Percentiles rank a stretch among this genome's conserved stretches.
These are phyloP conservation scores for Aegle marmelos DNA, from an alignment of 345 rosid species.

Conservation along the genomic window DNA sequence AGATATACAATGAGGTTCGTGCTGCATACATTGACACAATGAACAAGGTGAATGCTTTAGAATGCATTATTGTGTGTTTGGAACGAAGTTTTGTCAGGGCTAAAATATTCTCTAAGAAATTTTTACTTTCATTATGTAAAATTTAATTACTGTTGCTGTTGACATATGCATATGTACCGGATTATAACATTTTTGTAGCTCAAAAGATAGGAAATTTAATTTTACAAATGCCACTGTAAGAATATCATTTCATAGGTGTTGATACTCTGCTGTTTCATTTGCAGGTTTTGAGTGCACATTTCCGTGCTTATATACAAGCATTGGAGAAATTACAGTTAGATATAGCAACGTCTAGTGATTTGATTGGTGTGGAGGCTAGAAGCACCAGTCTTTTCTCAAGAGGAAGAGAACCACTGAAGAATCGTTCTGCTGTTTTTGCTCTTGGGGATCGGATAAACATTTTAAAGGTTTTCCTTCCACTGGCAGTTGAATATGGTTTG, in stretches of 20 bases:
- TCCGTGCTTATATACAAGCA: conserved; percentile 96
- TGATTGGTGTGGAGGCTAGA: conserved; percentile 96
- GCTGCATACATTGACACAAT: conserved; percentile 91
- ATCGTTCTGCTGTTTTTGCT: conserved; percentile 92
- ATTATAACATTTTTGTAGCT: not conserved
- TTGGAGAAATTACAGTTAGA: conserved; percentile 92
- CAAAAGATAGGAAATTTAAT: not conserved
- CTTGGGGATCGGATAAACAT: conserved; percentile 87
- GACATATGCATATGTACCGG: not conserved
- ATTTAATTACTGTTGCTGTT: not conserved
- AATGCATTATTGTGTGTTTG: not conserved
- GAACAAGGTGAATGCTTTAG: conserved; percentile 74
- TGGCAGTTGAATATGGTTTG: not conserved
- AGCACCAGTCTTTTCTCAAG: conserved; percentile 77
- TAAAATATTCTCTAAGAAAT: not conserved
- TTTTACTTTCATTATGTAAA: not conserved
- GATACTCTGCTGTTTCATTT: conserved; percentile 18
- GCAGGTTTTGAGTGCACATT: conserved; percentile 98
- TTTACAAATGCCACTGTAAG: not conserved
- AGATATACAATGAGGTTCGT: conserved; percentile 82
- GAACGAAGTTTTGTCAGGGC: not conserved
- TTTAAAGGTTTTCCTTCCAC: conserved; percentile 60
- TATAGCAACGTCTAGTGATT: conserved; percentile 87
- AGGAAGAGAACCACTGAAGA: conserved; percentile 87
- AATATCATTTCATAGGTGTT: not conserved